phyloP scores from a whole-genome alignment of 1,139 yeast species.

The Taiozyma sp. region DNA sequence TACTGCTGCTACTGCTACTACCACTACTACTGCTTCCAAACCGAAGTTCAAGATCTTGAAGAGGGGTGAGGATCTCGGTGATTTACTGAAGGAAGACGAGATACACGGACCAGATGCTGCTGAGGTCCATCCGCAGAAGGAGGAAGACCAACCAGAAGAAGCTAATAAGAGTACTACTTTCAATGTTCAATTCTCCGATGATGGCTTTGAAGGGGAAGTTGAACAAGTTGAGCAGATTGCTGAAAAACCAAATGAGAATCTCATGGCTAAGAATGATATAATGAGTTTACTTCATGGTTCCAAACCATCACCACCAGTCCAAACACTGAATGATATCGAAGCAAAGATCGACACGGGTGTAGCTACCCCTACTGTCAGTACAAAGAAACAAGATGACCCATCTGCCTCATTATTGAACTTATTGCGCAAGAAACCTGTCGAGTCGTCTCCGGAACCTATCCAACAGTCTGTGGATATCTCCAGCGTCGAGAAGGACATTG shows the following conservation, averaged over 20 bases:
- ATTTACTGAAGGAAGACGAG: slow-evolving; percentile 2
- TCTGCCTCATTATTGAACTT: slow-evolving; percentile 1
- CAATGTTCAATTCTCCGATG: slow-evolving; percentile 9
- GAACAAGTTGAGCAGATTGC: not conserved
- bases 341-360: not conserved
- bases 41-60: slow-evolving; percentile 20
- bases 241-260: not conserved
- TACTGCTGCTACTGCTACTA: not conserved
- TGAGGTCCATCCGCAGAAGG: not conserved
- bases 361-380: not conserved
- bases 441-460: not conserved
- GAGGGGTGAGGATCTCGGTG: slow-evolving; percentile 27
- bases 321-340: slow-evolving; percentile 4
- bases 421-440: slow-evolving; percentile 2
- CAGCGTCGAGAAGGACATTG: not conserved
- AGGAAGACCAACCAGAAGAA: not conserved
- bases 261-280: not conserved
- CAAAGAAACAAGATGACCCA: slow-evolving; percentile 2
- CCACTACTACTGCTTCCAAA: slow-evolving; percentile 1
- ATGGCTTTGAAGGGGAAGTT: slow-evolving; percentile 3
- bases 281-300: slow-evolving; percentile 1
- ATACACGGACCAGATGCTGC: not conserved
- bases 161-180: slow-evolving; percentile 7
- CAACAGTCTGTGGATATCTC: not conserved
- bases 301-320: not conserved